Conservation (phyloP, 805 yeast genomes). For the Hanseniaspora lindneri region DNA sequence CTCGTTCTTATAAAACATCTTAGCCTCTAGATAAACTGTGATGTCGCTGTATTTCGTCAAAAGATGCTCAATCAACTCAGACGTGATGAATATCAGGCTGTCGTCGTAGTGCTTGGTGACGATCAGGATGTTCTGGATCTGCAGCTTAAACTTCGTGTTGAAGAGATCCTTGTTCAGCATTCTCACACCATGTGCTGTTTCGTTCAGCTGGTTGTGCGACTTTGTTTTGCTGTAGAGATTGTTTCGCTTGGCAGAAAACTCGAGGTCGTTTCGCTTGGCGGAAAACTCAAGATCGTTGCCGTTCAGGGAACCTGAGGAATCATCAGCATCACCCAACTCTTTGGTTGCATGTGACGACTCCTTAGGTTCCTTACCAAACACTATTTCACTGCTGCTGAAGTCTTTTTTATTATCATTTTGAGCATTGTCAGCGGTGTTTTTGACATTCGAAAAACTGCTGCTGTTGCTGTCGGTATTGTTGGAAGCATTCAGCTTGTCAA, state of each 20-base stretch:
- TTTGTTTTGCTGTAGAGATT: constrained; percentile 41
- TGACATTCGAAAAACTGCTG: constrained; percentile 1
- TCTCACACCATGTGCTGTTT: constrained; percentile 71
- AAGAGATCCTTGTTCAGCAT: constrained; percentile 59
- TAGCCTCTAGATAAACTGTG: constrained; percentile 61
- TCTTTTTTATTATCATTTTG: too few relatives aligned
- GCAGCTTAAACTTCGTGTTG: constrained; percentile 58
- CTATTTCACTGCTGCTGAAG: too few relatives aligned
- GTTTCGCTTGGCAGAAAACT: constrained; percentile 24
- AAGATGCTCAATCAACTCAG: constrained; percentile 73
- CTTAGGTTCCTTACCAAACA: too few relatives aligned
- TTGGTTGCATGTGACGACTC: too few relatives aligned
- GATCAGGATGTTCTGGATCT: constrained; percentile 59
- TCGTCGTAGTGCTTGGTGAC: constrained; percentile 87
- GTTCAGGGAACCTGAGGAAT: neutral
- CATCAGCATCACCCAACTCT: neutral
- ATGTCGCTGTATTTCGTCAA: constrained; percentile 33
- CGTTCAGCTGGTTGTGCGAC: constrained; percentile 64
- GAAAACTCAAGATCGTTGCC: too few relatives aligned
- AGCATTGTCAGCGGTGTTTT: neutral
- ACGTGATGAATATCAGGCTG: constrained; percentile 58
- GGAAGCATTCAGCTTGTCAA: constrained; percentile 4
- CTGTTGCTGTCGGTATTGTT: neutral
- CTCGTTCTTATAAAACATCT: constrained; percentile 42
- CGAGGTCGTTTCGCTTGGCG: too few relatives aligned